Percentiles rank a stretch among this genome's conserved stretches.
These are phyloP conservation scores for Psilocybe cubensis DNA, from an alignment of 768 basidiomycete genomes.

Conservation along the genomic window DNA sequence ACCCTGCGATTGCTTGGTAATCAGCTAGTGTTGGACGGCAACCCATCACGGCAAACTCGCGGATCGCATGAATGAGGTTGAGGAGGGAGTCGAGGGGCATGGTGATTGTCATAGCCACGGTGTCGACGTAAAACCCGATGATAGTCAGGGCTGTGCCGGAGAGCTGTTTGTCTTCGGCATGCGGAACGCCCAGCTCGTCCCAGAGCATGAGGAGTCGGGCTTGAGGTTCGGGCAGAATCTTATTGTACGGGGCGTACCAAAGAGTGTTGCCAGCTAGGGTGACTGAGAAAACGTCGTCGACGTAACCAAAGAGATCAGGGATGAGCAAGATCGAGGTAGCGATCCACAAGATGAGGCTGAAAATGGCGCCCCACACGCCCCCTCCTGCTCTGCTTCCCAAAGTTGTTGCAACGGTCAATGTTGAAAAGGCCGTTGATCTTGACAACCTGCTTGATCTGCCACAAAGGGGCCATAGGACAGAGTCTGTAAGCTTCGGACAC, in stretches of 20 bases:
- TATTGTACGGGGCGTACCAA: constrained; percentile 32
- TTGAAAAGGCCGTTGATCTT: constrained; percentile 18
- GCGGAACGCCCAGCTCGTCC: constrained; percentile 42
- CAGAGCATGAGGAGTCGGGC: constrained; percentile 37
- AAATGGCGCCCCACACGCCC: constrained; percentile 8
- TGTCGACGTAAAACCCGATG: constrained; percentile 43
- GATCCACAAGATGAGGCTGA: constrained; percentile 13
- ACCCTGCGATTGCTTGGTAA: constrained; percentile 33
- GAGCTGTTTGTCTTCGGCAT: constrained; percentile 42
- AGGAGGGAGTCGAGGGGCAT: constrained; percentile 7
- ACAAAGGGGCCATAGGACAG: constrained; percentile 36
- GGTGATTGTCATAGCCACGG: constrained; percentile 29
- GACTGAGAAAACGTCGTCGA: constrained; percentile 28
- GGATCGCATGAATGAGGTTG: neutral
- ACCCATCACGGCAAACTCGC: neutral
- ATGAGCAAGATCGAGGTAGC: neutral
- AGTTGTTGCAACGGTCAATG: constrained; percentile 29
- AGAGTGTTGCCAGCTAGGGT: neutral
- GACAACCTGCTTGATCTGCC: constrained; percentile 43
- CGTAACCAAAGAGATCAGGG: neutral
- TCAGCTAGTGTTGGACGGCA: neutral
- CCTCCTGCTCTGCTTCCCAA: constrained; percentile 17
- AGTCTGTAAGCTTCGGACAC: constrained; percentile 34
- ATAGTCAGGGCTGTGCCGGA: constrained; percentile 33
- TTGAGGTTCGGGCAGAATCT: constrained; percentile 33